Base-by-base conservation (phyloP, 2,329 filamentous ascomycete species). In the Ophiobolus disseminans region DNA sequence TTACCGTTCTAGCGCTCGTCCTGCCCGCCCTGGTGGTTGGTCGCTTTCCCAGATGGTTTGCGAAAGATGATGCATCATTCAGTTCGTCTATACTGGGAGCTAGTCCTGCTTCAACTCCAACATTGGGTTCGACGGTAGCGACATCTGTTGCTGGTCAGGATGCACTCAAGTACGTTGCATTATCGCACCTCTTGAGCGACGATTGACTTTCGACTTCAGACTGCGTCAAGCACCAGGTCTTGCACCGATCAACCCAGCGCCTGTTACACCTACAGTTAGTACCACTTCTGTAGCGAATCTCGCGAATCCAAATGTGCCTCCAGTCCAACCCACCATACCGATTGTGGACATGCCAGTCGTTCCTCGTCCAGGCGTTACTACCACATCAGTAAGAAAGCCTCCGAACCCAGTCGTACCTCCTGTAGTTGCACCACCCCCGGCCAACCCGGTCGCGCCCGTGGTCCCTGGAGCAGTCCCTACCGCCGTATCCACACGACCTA, bases 201-300 rank as follows among this genome's bases (percentile, higher is more conserved):
- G 50, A 21, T 3, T 40, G 22, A 10, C 30, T 14, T n/a, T 19
- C 7, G 1, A 13, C n/a, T 10, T 17, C 21, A 63, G 60, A 30
- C 50, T 58, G 5, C 57, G 53, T 45, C 55, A 58, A 42, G 53
- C 23, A 39, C 45, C 48, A 13, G 52, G 23, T 9, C 9, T 47
- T 17, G 50, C 38, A 16, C 43, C 39, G 25, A 28, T 28, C 30
- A 32, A 32, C 7, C 37, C 28, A 19, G 23, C 11, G 30, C 36
- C 32, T 20, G 14, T 14, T 25, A 31, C 39, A 14, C 17, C n/a
- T n/a, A n/a, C n/a, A n/a, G n/a, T n/a, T n/a, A n/a, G n/a, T n/a
- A n/a, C n/a, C n/a, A n/a, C n/a, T 17, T 7, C 39, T 16, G 35
- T 23, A 17, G 51, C 48, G 11, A 19, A 45, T 44, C 35, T 40